Base-by-base conservation (phyloP, 139 green algal genomes). In the Deuterostichococcus epilithicus region DNA sequence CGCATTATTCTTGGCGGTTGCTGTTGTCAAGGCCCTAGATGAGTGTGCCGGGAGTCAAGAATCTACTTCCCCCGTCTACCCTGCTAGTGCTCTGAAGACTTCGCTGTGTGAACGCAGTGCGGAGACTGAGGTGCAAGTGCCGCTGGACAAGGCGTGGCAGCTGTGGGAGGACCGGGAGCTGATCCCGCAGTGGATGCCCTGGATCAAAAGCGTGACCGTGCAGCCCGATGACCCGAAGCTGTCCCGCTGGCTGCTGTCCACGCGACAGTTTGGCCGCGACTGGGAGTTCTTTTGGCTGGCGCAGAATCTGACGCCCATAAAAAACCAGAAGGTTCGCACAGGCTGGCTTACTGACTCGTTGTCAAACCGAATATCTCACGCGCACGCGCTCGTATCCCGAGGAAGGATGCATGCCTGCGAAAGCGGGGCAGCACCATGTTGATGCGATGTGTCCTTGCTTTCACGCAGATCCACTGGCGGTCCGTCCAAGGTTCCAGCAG, bases 111-210 rank as follows among this genome's bases (percentile, higher is more conserved):
- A 13, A n/a, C 75, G 42, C 47, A 87, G 84, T 67, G 92, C 91
- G 25, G 69, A 86, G 36, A 73, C 86, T 5, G 86, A 94, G 13
- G 88, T 93, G 30, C 58, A 84, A 18, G 85, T 88, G 30, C 88
- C 93, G 0, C 35, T 97, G n/a, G 90, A 94, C 44, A 60, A 82
- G 28, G 89, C 83, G 25, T 97, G 86, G 85, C 60, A 72, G 0
- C 45, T 97, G 70, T 82, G 78, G 93, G 87, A 96, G 33, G 90
- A 97, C 80, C 79, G 89, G 22, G 81, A 89, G 74, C 81, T 81
- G 34, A 97, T 97, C 71, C 93, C 93, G 0, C 58, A 83, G 32
- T 97, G 93, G 93, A 97, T 97, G 93, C 91, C 92, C 1, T 97
- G 93, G 93, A 97, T 97, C 44, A 86, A 84, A 6, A 88, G 74